Conservation (phyloP, 2,329 filamentous ascomycete species). For the Aspergillus quadrilineatus region DNA sequence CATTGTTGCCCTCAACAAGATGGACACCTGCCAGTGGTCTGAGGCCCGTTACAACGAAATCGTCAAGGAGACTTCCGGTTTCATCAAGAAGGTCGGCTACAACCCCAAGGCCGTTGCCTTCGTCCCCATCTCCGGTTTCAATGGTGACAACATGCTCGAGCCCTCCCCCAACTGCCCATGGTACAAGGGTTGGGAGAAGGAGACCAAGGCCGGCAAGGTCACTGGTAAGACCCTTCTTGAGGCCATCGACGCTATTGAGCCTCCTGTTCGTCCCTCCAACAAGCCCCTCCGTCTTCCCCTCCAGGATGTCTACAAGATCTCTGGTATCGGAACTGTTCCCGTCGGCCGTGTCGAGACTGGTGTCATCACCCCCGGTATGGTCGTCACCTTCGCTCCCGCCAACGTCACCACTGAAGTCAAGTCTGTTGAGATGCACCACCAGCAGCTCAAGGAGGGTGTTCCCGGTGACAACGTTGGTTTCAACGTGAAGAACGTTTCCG, state of each 20-base stretch:
- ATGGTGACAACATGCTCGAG: conserved; percentile 99
- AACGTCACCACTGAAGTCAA: conserved; percentile 99
- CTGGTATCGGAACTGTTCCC: conserved; percentile 99
- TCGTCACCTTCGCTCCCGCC: conserved; percentile 97
- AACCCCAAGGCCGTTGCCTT: conserved; percentile 98
- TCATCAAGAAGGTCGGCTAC: conserved; percentile 99
- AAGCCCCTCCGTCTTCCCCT: conserved; percentile 99
- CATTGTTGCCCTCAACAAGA: conserved; percentile 99
- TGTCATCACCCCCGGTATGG: conserved; percentile 77
- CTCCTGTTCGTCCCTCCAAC: conserved; percentile 88
- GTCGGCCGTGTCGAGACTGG: conserved; percentile 99
- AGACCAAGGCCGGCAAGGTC: conserved; percentile 83
- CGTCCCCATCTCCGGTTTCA: conserved; percentile 99
- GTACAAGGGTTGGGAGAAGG: conserved; percentile 99
- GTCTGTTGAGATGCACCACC: conserved; percentile 99
- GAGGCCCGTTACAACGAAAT: conserved; percentile 97
- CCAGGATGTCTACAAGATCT: conserved; percentile 99
- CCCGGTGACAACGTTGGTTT: conserved; percentile 99
- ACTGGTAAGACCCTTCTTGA: conserved; percentile 97
- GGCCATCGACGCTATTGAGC: conserved; percentile 95
- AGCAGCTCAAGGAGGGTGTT: conserved; percentile 91
- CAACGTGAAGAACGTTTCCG: conserved; percentile 99
- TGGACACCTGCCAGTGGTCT: conserved; percentile 99
- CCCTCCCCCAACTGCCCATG: conserved; percentile 90
- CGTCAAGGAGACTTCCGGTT: conserved; percentile 99